Conservation (phyloP, 176 grass and related monocot genomes). For the Hyparrhenia diplandra region DNA sequence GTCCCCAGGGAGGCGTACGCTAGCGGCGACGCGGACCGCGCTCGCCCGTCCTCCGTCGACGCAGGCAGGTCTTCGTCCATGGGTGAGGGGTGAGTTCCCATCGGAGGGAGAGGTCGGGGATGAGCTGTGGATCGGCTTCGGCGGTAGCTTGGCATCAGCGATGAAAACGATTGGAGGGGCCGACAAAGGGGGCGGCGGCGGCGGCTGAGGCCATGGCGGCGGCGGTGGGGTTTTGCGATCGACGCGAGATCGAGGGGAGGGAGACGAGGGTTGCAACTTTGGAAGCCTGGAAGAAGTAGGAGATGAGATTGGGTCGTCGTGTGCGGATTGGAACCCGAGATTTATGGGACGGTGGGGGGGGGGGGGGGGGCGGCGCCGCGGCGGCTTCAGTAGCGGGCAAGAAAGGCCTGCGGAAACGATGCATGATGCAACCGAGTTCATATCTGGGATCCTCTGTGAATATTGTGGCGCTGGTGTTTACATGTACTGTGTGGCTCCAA, state of each 20-base stretch:
- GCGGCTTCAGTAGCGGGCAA: not conserved
- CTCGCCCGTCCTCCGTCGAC: not conserved
- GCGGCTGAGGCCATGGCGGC: not conserved
- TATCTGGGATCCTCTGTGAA: no score
- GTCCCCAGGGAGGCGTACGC: conserved; percentile 6
- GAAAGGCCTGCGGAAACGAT: not conserved
- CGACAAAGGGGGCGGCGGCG: not conserved
- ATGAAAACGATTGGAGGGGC: not conserved
- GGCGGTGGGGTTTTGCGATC: not conserved
- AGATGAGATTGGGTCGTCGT: not conserved
- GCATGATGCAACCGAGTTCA: not conserved
- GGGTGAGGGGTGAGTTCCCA: not conserved
- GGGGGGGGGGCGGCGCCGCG: not conserved
- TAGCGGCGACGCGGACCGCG: not conserved
- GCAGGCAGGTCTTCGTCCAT: not conserved
- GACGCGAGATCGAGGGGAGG: not conserved
- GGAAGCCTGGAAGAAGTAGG: not conserved
- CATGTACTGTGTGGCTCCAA: no score
- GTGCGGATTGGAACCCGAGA: not conserved
- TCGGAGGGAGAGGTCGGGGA: not conserved
- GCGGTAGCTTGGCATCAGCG: not conserved
- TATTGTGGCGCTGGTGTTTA: no score
- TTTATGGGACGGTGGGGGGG: not conserved
- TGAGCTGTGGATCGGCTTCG: not conserved
- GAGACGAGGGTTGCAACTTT: not conserved